Evolutionary conservation across 768 basidiomycete genomes (phyloP).

Genomic region (Boletales sp.): DNA sequence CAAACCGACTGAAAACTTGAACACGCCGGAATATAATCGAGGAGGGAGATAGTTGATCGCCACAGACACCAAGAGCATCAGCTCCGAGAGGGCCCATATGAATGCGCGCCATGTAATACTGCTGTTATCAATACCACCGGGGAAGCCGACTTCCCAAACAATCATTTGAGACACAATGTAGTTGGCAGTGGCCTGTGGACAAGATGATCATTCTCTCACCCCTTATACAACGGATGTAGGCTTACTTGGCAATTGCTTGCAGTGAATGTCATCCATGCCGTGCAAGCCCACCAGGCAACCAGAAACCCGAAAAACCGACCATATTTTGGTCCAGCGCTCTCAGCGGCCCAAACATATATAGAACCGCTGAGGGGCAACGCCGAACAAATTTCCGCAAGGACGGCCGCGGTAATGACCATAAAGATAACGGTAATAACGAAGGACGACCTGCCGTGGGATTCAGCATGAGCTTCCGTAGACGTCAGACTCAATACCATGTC

Average conservation of each 20-base stretch:
- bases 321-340: constrained; percentile 85
- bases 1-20: constrained; percentile 69
- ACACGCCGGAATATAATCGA: constrained; percentile 66
- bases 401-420: constrained; percentile 84
- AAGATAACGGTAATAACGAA: constrained; percentile 80
- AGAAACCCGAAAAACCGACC: constrained; percentile 85
- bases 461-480: constrained; percentile 7
- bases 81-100: constrained; percentile 81
- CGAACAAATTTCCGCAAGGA: constrained; percentile 89
- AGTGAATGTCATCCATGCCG: constrained; percentile 95
- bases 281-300: constrained; percentile 91
- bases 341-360: constrained; percentile 94
- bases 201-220: not conserved
- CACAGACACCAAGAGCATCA: constrained; percentile 63
- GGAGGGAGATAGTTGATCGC: constrained; percentile 86
- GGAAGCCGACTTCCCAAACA: constrained; percentile 79
- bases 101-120: constrained; percentile 86
- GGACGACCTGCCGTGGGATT: constrained; percentile 61
- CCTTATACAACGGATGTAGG: not conserved
- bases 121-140: constrained; percentile 65
- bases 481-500: constrained; percentile 51
- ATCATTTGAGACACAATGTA: constrained; percentile 82
- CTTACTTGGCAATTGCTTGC: constrained; percentile 84
- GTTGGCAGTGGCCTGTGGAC: constrained; percentile 73
- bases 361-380: constrained; percentile 85